These are phyloP conservation scores for Noccaea caerulescens DNA, from an alignment of 345 rosid genomes.

Conservation along the genomic window DNA sequence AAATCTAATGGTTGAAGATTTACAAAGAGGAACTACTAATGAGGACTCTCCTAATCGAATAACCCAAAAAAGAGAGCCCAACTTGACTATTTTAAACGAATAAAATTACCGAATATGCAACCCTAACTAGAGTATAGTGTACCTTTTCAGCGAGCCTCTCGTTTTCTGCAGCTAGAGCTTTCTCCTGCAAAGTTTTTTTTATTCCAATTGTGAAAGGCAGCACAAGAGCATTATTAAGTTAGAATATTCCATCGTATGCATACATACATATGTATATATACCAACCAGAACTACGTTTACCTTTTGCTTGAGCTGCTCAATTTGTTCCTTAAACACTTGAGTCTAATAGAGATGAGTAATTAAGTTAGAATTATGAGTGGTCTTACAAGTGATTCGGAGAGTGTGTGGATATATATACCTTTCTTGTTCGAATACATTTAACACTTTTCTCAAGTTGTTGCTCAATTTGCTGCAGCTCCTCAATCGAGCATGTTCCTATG, in stretches of 20 bases:
- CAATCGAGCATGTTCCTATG: slow-evolving; percentile 54
- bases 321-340: slow-evolving; percentile 71
- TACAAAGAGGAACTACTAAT: not conserved
- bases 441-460: slow-evolving; percentile 65
- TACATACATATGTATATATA: not conserved
- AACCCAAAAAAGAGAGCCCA: slow-evolving; percentile 17
- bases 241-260: slow-evolving; percentile 23
- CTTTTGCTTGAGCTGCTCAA: slow-evolving; percentile 68
- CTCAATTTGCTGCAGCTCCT: slow-evolving; percentile 66
- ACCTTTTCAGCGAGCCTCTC: slow-evolving; percentile 63
- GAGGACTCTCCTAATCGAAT: slow-evolving; percentile 13
- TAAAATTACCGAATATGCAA: slow-evolving; percentile 12
- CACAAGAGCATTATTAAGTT: slow-evolving; percentile 8
- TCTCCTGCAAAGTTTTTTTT: slow-evolving; percentile 53
- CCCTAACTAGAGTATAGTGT: slow-evolving; percentile 36
- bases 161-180: slow-evolving; percentile 61
- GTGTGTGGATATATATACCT: slow-evolving; percentile 45
- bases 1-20: not conserved
- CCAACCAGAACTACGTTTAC: slow-evolving; percentile 43
- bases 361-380: slow-evolving; percentile 7
- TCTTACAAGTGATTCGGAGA: not conserved
- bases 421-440: slow-evolving; percentile 56
- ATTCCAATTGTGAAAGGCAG: slow-evolving; percentile 28
- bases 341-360: slow-evolving; percentile 47
- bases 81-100: slow-evolving; percentile 10